Evolutionary conservation across 2,329 filamentous ascomycete genomes (phyloP).

Genomic region (Ascochyta fabae): DNA sequence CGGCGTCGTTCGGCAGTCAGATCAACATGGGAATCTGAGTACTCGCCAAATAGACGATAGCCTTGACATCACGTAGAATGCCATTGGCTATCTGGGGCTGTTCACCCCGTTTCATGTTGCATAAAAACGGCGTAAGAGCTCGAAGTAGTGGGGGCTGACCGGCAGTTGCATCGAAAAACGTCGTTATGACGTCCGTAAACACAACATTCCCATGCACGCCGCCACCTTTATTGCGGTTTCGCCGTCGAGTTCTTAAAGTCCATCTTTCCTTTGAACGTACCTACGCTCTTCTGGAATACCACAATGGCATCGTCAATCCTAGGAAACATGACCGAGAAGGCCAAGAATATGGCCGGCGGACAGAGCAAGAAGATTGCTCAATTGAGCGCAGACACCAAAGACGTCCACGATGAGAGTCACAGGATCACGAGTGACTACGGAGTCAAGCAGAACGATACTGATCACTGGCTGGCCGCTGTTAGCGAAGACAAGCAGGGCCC

Average conservation of each 20-base stretch:
- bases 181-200: slow-evolving; percentile 31
- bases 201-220: slow-evolving; percentile 8
- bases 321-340: slow-evolving; percentile 36
- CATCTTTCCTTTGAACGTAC: slow-evolving; percentile 10
- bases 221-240: background rate
- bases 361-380: slow-evolving; percentile 65
- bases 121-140: slow-evolving; percentile 18
- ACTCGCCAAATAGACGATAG: slow-evolving; percentile 4
- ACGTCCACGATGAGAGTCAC: slow-evolving; percentile 61
- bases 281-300: slow-evolving; percentile 4
- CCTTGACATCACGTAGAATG: slow-evolving; percentile 16
- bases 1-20: slow-evolving; percentile 29
- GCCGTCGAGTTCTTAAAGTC: slow-evolving; percentile 9
- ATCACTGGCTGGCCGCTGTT: slow-evolving; percentile 76
- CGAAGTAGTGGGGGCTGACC: slow-evolving; percentile 18
- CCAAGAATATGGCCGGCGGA: slow-evolving; percentile 43
- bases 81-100: slow-evolving; percentile 20
- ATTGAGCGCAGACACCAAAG: slow-evolving; percentile 63
- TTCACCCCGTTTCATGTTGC: slow-evolving; percentile 10
- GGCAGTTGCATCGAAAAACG: slow-evolving; percentile 23
- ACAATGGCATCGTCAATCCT: slow-evolving; percentile 45
- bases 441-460: slow-evolving; percentile 73
- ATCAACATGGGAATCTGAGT: slow-evolving; percentile 20
- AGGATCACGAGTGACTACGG: slow-evolving; percentile 80
- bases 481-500: slow-evolving; percentile 71